Evolutionary conservation across 2,329 filamentous ascomycete genomes (phyloP), one percentile per base, ranked within the genome.

Genomic region (Pestalotiopsis sp.): DNA sequence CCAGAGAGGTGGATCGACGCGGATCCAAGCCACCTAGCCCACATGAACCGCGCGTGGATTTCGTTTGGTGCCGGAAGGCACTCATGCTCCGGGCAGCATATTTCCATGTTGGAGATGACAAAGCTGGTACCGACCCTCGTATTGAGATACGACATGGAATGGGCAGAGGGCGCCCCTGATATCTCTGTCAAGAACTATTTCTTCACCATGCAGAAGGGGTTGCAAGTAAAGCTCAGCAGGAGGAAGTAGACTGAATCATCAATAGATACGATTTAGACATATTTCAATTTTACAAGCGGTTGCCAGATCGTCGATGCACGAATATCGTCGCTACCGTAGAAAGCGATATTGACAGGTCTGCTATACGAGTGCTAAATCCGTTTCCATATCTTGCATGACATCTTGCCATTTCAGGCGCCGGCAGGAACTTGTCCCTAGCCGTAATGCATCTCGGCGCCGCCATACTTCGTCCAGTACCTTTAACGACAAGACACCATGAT

Each of bases 31-130:
- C 52, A 60, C 7, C 65, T 66, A 14, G 56, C 52, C 39, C 4
- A 13, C 12, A 66, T 66, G 65, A 60, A 60, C 23, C 65, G 56
- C 11, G 52, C 65, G 3, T 66, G 65, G 65, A 66, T 66, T 17
- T 20, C 65, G 4, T 66, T 66, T 61, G 65, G 65, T 12, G 65
- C 65, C 17, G 65, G 65, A 3, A 17, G 65, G 56, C 65, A 66
- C 13, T 39, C 56, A 1, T 66, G 65, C n/a, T 66, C 65, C 3
- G 65, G 65, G 23, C 65, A 66, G 38, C 65, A 66, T n/a, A 60
- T 66, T 4, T 66, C 65, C 52, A 59, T 66, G 65, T 20, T 66
- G 65, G 65, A 61, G 52, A 66, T 66, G 25, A 66, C 65, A 0
- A 66, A 66, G 56, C n/a, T 66, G 25, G 59, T 66, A 41, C 65